Percentiles rank a stretch among this genome's conserved stretches.
These are phyloP conservation scores for Albugo laibachii DNA, from an alignment of 352 stramenopile genomes.

Conservation along the genomic window DNA sequence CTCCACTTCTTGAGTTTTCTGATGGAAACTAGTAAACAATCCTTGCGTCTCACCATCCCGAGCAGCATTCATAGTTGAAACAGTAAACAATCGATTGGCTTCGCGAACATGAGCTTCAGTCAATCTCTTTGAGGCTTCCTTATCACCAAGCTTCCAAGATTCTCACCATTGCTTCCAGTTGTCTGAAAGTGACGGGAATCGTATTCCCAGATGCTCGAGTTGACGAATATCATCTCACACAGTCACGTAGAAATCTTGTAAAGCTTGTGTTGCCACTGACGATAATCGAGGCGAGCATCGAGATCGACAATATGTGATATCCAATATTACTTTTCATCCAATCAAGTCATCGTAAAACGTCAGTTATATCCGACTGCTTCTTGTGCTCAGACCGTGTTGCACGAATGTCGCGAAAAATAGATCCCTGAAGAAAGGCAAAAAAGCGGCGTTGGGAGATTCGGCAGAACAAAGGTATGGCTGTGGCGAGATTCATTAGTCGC, in stretches of 20 bases:
- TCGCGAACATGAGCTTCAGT: conserved; percentile 87
- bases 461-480: too few relatives aligned
- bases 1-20: conserved; percentile 69
- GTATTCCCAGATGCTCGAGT: conserved; percentile 37
- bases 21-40: conserved; percentile 55
- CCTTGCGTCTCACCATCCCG: conserved; percentile 76
- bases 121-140: conserved; percentile 85
- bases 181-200: conserved; percentile 96
- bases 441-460: too few relatives aligned
- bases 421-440: too few relatives aligned
- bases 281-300: neutral
- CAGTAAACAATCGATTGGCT: conserved; percentile 93
- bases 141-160: conserved; percentile 96
- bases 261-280: too few relatives aligned
- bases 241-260: conserved; percentile 94
- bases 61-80: conserved; percentile 96
- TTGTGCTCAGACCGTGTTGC: too few relatives aligned
- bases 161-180: conserved; percentile 95
- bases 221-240: conserved; percentile 92
- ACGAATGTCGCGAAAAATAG: too few relatives aligned
- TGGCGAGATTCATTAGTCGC: too few relatives aligned
- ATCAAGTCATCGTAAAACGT: neutral
- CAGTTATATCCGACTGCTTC: neutral
- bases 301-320: neutral
- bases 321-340: neutral